These are phyloP conservation scores for Jatropha multifida DNA, from an alignment of 441 rosid species.

Conservation along the genomic window DNA sequence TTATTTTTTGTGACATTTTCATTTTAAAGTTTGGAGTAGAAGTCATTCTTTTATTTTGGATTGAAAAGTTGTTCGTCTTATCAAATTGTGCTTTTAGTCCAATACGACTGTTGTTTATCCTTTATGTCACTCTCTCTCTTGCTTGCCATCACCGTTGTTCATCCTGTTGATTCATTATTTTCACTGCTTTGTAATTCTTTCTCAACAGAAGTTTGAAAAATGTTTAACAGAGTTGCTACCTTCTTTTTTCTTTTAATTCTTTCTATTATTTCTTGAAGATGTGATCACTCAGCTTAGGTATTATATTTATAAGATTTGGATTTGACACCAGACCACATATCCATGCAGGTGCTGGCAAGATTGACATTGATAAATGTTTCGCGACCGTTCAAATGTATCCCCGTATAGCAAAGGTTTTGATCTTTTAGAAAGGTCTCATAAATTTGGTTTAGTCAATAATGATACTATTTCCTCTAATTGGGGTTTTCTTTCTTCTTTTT, in stretches of 20 bases:
- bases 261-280: background rate
- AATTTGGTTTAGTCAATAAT: slow-evolving; percentile 8
- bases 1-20: slow-evolving; percentile 5
- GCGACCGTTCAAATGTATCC: slow-evolving; percentile 77
- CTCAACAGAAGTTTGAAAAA: background rate
- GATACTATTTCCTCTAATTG: slow-evolving; percentile 6
- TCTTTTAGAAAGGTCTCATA: slow-evolving; percentile 11
- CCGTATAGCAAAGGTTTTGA: slow-evolving; percentile 71
- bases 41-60: no score
- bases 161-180: background rate
- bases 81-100: background rate
- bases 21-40: background rate
- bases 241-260: background rate
- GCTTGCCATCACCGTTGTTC: background rate
- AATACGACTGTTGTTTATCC: background rate
- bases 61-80: background rate
- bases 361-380: slow-evolving; percentile 80
- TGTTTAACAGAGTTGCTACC: background rate
- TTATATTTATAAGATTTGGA: slow-evolving; percentile 3
- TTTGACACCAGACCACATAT: background rate
- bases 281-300: background rate
- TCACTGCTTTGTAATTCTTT: background rate
- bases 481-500: background rate
- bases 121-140: background rate
- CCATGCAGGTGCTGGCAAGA: slow-evolving; percentile 69